Evolutionary conservation across 2,329 filamentous ascomycete genomes (phyloP).

Genomic region (Aureobasidium sp.): DNA sequence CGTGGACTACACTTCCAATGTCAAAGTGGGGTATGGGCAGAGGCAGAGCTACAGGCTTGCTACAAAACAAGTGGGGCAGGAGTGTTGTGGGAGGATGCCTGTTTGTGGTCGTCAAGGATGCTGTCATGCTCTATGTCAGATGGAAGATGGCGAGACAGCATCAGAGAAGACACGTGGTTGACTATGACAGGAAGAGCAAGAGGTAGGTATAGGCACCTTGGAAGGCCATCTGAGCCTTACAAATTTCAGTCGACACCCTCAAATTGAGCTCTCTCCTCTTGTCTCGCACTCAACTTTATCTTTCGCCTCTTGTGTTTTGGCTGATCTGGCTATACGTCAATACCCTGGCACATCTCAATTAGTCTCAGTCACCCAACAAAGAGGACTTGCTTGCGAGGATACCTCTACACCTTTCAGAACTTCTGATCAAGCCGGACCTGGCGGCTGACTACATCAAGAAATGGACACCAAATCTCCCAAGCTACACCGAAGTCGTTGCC

Average conservation of each 20-base stretch:
- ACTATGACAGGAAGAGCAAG: conserved; percentile 25
- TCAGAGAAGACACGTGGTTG: conserved; percentile 35
- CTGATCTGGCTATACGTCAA: too few species aligned
- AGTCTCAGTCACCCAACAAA: too few species aligned
- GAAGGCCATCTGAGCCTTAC: too few species aligned
- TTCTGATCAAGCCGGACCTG: too few species aligned
- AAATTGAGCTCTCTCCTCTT: neutral
- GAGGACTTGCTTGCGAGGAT: too few species aligned
- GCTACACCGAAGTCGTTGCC: neutral
- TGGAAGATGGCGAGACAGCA: conserved; percentile 44
- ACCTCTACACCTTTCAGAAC: too few species aligned
- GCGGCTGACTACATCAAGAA: neutral
- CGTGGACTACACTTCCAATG: conserved; percentile 48
- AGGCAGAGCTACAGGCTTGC: conserved; percentile 48
- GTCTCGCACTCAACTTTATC: too few species aligned
- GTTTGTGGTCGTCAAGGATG: conserved; percentile 75
- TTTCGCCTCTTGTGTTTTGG: too few species aligned
- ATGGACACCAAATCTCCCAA: neutral
- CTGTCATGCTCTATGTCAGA: conserved; percentile 49
- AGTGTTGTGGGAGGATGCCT: conserved; percentile 82
- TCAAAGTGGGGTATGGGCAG: conserved; percentile 20
- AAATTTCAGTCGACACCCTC: too few species aligned
- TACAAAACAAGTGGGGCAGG: conserved; percentile 81
- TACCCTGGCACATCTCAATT: too few species aligned
- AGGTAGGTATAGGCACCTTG: neutral